phyloP scores from a whole-genome alignment of 2,329 filamentous ascomycete genomes.

The Scedosporium apiospermum region DNA sequence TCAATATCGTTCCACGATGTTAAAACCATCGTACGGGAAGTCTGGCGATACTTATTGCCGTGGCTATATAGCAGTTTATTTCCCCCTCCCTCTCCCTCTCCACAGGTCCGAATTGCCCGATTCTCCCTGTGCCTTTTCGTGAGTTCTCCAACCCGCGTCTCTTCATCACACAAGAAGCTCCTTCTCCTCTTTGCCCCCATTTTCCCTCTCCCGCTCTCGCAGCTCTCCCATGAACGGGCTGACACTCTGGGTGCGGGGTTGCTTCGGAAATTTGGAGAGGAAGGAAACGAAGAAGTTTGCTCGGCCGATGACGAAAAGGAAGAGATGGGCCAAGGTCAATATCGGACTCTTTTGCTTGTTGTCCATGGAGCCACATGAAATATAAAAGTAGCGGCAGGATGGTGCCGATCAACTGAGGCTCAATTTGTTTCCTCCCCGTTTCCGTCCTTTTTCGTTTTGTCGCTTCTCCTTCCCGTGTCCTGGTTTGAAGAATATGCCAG shows the following conservation, averaged over 20 bases:
- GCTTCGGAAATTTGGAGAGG: neutral
- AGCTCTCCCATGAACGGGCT: neutral
- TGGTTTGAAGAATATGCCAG: neutral
- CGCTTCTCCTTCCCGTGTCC: neutral
- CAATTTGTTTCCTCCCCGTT: neutral
- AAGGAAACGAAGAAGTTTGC: neutral
- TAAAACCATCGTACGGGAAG: neutral
- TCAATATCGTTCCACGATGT: neutral
- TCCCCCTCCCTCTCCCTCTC: neutral
- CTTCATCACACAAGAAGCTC: neutral
- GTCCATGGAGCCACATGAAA: neutral
- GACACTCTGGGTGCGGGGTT: neutral
- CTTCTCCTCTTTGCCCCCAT: neutral
- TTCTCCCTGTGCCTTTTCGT: neutral
- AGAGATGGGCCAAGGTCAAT: neutral
- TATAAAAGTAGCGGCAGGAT: neutral
- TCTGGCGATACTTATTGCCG: conserved; percentile 3
- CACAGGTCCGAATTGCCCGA: neutral
- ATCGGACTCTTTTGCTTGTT: neutral
- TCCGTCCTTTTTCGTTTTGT: neutral
- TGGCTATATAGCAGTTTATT: neutral
- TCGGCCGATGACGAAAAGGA: neutral
- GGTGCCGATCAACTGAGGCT: neutral
- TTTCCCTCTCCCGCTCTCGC: neutral
- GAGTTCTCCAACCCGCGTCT: neutral